Conservation (phyloP, 169 alveolate genomes). For the Perkinsus olseni region DNA sequence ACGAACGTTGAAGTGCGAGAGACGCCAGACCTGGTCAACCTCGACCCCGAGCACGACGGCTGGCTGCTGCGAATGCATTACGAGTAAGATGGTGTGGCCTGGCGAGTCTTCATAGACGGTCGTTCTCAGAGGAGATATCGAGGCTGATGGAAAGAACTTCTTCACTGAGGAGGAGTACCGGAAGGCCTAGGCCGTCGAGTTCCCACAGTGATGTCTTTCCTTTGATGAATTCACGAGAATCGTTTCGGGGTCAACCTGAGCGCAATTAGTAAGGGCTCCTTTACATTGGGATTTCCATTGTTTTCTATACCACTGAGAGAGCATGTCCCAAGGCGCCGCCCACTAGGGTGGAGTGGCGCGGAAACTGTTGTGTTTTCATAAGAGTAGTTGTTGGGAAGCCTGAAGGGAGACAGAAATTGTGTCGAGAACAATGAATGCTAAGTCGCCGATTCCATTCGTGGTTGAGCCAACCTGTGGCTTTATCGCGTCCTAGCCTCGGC, state of each 20-base stretch:
- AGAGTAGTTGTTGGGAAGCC: background rate
- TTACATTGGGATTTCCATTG: background rate
- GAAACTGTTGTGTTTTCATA: background rate
- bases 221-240: background rate
- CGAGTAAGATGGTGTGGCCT: background rate
- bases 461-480: background rate
- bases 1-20: background rate
- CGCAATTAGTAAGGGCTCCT: background rate
- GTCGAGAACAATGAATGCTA: background rate
- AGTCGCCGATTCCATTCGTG: background rate
- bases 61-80: background rate
- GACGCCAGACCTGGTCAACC: background rate
- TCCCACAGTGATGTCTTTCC: background rate
- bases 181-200: background rate
- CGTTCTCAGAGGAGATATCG: background rate
- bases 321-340: background rate
- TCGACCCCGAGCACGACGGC: background rate
- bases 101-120: background rate
- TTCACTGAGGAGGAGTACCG: background rate
- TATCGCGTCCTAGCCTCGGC: background rate
- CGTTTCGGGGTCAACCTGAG: no score
- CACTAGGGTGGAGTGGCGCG: background rate
- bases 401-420: no score
- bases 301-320: background rate
- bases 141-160: background rate